phyloP scores from a whole-genome alignment of 495 filamentous ascomycete genomes.

The Podospora bellae-mahoneyi region DNA sequence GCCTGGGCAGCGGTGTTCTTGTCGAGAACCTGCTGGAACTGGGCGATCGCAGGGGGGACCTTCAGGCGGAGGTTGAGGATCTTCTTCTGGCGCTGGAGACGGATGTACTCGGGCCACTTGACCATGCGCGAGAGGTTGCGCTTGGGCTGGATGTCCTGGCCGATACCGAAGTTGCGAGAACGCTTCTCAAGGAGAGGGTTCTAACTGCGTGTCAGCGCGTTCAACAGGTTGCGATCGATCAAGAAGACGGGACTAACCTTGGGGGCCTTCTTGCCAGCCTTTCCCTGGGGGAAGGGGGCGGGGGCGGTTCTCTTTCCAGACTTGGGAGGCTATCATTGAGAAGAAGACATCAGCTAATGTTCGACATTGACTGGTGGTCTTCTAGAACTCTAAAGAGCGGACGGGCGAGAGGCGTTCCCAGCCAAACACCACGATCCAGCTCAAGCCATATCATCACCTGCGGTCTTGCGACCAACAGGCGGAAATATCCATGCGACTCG shows the following conservation, averaged over 20 bases:
- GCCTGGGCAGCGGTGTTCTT: slow-evolving; percentile 94
- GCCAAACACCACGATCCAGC: slow-evolving; percentile 49
- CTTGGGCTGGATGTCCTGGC: slow-evolving; percentile 93
- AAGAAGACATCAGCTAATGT: slow-evolving; percentile 92
- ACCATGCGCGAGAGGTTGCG: slow-evolving; percentile 99
- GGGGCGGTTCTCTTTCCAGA: slow-evolving; percentile 92
- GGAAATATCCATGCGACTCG: slow-evolving; percentile 48
- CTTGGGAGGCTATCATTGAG: slow-evolving; percentile 99
- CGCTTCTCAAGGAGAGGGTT: slow-evolving; percentile 99
- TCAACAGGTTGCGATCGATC: background rate
- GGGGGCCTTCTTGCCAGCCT: slow-evolving; percentile 93
- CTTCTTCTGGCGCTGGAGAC: slow-evolving; percentile 99
- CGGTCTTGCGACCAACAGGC: slow-evolving; percentile 48
- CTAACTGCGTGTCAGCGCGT: slow-evolving; percentile 50
- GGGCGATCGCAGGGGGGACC: slow-evolving; percentile 94
- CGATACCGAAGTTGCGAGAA: slow-evolving; percentile 95
- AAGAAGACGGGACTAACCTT: slow-evolving; percentile 64
- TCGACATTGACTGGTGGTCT: slow-evolving; percentile 70
- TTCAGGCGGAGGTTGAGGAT: slow-evolving; percentile 98
- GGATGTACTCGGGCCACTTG: slow-evolving; percentile 98
- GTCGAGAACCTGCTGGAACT: slow-evolving; percentile 97
- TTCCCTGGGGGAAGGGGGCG: slow-evolving; percentile 91
- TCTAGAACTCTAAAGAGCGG: slow-evolving; percentile 91
- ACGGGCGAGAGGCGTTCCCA: slow-evolving; percentile 54
- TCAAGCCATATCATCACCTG: slow-evolving; percentile 84